These are phyloP conservation scores for Amylocystis lapponica DNA, from an alignment of 768 basidiomycete species.

Conservation along the genomic window DNA sequence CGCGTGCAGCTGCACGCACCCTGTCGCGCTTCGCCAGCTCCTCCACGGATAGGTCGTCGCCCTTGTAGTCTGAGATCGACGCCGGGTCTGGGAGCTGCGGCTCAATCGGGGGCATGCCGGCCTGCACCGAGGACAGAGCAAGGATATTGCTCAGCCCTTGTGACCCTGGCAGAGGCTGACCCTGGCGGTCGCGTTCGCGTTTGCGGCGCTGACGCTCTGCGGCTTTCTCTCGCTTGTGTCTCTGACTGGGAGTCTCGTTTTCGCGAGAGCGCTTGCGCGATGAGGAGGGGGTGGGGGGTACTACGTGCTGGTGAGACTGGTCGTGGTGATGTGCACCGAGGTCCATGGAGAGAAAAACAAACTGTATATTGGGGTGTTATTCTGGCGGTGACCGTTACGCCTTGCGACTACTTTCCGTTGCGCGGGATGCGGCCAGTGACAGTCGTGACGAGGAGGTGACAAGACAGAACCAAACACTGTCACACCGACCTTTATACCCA, in stretches of 20 bases:
- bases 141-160: constrained; percentile 21
- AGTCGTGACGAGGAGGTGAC: constrained; percentile 30
- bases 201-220: constrained; percentile 82
- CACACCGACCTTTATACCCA: constrained; percentile 24
- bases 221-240: constrained; percentile 79
- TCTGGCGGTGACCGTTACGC: constrained; percentile 12
- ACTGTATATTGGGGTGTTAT: constrained; percentile 11
- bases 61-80: constrained; percentile 12
- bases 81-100: constrained; percentile 15
- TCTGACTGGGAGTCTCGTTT: constrained; percentile 69
- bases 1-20: constrained; percentile 70
- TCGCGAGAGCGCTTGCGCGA: constrained; percentile 58
- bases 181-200: constrained; percentile 61
- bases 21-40: constrained; percentile 64
- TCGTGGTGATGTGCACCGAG: constrained; percentile 11
- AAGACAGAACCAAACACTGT: constrained; percentile 12
- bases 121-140: constrained; percentile 21
- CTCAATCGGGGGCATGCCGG: constrained; percentile 12
- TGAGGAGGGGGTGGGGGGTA: constrained; percentile 16
- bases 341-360: constrained; percentile 17
- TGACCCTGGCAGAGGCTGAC: no score
- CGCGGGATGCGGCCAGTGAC: constrained; percentile 20
- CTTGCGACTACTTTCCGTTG: constrained; percentile 7
- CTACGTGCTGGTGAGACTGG: constrained; percentile 6
- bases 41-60: constrained; percentile 39